Conservation (phyloP, 805 yeast species). For the Isabelozyma heimii region DNA sequence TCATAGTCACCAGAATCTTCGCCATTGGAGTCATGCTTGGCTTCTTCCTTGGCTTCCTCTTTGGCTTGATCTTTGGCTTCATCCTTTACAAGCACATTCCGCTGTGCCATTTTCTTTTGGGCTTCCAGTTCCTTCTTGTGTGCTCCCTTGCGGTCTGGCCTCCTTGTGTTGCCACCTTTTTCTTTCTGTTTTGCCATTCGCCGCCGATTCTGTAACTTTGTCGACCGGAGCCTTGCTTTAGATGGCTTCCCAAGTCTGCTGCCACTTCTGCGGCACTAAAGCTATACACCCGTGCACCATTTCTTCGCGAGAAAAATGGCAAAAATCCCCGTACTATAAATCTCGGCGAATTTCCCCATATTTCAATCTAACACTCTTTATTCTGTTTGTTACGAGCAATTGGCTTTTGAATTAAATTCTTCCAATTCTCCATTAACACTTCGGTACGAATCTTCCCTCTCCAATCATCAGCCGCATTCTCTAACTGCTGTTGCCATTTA, state of each 20-base stretch:
- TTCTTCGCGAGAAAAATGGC: neutral
- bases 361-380: neutral
- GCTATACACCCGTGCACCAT: neutral
- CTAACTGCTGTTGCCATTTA: no score
- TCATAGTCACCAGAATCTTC: constrained; percentile 9
- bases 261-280: neutral
- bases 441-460: no score
- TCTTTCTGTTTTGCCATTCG: no score
- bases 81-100: no score
- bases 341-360: neutral
- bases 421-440: no score
- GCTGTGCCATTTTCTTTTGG: no score
- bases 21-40: constrained; percentile 1
- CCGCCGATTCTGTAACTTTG: no score
- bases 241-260: neutral
- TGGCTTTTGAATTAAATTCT: neutral
- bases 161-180: no score
- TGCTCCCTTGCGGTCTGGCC: no score
- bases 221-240: no score
- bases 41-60: constrained; percentile 1
- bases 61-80: neutral
- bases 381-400: neutral
- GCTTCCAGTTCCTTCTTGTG: no score
- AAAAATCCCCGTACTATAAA: neutral
- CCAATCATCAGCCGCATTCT: no score